Percentiles rank a stretch among this genome's conserved stretches.
Conservation (phyloP, 768 basidiomycete genomes). For the Rhizopogon sp. region DNA sequence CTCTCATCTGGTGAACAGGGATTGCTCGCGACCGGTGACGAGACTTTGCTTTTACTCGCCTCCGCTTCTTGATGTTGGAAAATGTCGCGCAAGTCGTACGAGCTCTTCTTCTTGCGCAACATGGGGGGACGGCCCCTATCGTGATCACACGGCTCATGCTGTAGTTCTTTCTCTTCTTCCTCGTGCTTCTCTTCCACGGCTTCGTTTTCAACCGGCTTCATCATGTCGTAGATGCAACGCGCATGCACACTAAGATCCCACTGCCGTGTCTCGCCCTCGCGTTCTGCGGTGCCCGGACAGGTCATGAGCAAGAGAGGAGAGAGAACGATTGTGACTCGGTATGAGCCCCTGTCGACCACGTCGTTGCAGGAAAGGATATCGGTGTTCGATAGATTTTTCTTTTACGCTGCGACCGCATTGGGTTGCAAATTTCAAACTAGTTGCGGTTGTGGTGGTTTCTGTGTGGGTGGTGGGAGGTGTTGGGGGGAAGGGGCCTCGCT, state of each 20-base stretch:
- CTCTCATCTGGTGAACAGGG: background rate
- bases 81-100: slow-evolving; percentile 26
- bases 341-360: background rate
- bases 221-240: too few species aligned
- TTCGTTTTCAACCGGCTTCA: background rate
- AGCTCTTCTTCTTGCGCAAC: slow-evolving; percentile 32
- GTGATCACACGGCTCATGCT: background rate
- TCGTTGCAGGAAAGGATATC: too few species aligned
- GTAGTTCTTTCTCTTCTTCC: too few species aligned
- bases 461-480: too few species aligned
- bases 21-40: background rate
- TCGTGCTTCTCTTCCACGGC: background rate
- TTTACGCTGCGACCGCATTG: too few species aligned
- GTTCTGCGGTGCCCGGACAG: too few species aligned
- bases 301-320: background rate
- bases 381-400: too few species aligned
- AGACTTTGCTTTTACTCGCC: background rate
- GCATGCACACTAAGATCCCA: too few species aligned
- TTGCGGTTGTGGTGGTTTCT: too few species aligned
- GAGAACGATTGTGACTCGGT: background rate
- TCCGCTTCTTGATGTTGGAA: slow-evolving; percentile 12
- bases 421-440: too few species aligned
- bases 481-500: background rate
- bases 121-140: slow-evolving; percentile 6
- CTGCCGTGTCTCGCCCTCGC: background rate